Base-by-base conservation (phyloP, 2,329 filamentous ascomycete species). In the Aplosporella prunicola region DNA sequence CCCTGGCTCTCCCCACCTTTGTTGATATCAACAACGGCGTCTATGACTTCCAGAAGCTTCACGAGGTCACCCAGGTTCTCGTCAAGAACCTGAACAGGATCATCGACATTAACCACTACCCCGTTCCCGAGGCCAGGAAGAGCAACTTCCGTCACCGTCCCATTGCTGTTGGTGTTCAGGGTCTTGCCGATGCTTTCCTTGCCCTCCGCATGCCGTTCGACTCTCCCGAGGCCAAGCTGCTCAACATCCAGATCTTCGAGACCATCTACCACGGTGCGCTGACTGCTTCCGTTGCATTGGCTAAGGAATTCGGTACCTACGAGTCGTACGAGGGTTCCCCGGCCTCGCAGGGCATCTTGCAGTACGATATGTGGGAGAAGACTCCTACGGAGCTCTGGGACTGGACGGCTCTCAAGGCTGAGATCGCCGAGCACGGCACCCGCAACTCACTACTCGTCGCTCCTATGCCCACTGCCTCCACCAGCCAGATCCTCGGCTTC, bases 191-290 rank as follows among this genome's bases (percentile, higher is more conserved):
- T 71, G 87, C 88, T 40, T 98, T 98, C 81, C 76, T 98, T 53
- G 89, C 91, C 47, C 79, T 98, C 36, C 88, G 91, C 55, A 75
- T 96, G 71, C 89, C 91, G 20, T 98, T 98, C 56, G 91, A 98
- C 63, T 98, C 91, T 11, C 79, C 86, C 5, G 87, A 96, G 67
- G 91, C 91, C 45, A 84, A 81, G 50, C 76, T 91, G 61, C 76
- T 98, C 56, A 98, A 98, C 74, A 88, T 82, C 56, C 87, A 98
- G 64, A 96, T 98, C 63, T 98, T 98, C 48, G 91, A 98, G 73
- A 98, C 91, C 46, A 95, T 98, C 63, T 98, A 98, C 69, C 91
- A 98, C 61, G 91, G 81, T 58, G 85, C 87, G 40, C 69, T 96
- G 45, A 94, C 88, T 39, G 82, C 86, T 15, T 98, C 91, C 1